These are phyloP conservation scores for Schizosaccharomyces lindneri DNA, from an alignment of 805 yeast genomes.

Conservation along the genomic window DNA sequence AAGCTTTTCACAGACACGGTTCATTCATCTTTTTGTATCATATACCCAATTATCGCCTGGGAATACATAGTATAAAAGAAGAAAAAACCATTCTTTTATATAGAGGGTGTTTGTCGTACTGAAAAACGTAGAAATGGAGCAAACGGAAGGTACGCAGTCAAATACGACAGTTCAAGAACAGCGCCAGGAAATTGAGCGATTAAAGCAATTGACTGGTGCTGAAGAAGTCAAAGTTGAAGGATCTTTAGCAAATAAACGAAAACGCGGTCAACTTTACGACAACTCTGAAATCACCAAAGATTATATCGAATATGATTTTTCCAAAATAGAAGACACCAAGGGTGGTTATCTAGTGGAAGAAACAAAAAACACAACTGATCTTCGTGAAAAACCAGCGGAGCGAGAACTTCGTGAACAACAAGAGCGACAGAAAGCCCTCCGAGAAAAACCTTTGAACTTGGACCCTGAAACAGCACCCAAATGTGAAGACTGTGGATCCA, in stretches of 20 bases:
- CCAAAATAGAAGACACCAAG: slow-evolving; percentile 66
- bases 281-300: neutral
- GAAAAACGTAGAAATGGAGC: too few relatives aligned
- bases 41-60: too few relatives aligned
- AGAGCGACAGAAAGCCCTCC: slow-evolving; percentile 8
- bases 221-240: neutral
- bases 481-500: slow-evolving; percentile 56
- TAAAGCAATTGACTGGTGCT: neutral
- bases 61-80: too few relatives aligned
- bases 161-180: neutral
- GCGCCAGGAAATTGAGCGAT: neutral
- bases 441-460: slow-evolving; percentile 5
- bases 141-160: neutral
- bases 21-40: too few relatives aligned
- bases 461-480: slow-evolving; percentile 45
- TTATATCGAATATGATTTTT: slow-evolving; percentile 32
- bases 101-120: too few relatives aligned
- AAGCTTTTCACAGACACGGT: too few relatives aligned
- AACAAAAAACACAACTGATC: slow-evolving; percentile 11
- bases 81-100: too few relatives aligned
- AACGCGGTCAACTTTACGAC: neutral
- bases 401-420: slow-evolving; percentile 14
- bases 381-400: slow-evolving; percentile 22
- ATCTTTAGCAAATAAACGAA: neutral
- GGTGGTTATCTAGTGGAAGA: slow-evolving; percentile 58